Conservation (phyloP, 192 early-diverging fungal genomes). For the Endogone sp. region DNA sequence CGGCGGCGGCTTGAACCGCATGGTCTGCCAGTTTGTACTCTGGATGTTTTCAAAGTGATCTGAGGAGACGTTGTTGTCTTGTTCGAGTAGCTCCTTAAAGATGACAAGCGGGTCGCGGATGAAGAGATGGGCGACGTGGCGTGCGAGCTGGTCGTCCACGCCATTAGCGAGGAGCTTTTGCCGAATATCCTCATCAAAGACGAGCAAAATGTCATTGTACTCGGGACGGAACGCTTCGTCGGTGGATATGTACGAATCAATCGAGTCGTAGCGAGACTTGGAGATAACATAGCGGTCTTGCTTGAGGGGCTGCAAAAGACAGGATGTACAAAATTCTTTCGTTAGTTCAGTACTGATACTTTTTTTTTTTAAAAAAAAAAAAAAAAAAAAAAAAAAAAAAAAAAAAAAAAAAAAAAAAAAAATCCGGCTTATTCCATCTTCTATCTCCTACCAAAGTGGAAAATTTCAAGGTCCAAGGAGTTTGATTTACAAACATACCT, state of each 20-base stretch:
- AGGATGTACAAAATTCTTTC: not conserved
- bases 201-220: constrained; percentile 90
- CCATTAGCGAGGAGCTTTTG: constrained; percentile 66
- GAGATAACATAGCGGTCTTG: constrained; percentile 77
- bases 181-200: constrained; percentile 79
- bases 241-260: constrained; percentile 81
- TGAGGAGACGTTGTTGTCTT: constrained; percentile 76
- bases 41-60: constrained; percentile 99
- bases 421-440: too few species aligned
- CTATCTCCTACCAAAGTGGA: too few species aligned
- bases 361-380: constrained; percentile 4
- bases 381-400: not conserved
- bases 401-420: constrained; percentile 10
- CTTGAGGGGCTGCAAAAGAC: constrained; percentile 53
- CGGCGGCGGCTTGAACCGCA: constrained; percentile 98
- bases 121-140: constrained; percentile 93
- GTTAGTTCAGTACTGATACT: not conserved
- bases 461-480: too few species aligned
- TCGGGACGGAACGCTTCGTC: constrained; percentile 70
- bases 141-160: constrained; percentile 85
- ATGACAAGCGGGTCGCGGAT: constrained; percentile 98
- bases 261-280: constrained; percentile 96
- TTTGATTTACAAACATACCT: constrained; percentile 38
- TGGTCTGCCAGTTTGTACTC: constrained; percentile 99
- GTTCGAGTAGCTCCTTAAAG: constrained; percentile 83